Percentiles rank a stretch among this genome's conserved stretches.
These are phyloP conservation scores for Arxiozyma telluris DNA, from an alignment of 1,139 yeast genomes.

Conservation along the genomic window DNA sequence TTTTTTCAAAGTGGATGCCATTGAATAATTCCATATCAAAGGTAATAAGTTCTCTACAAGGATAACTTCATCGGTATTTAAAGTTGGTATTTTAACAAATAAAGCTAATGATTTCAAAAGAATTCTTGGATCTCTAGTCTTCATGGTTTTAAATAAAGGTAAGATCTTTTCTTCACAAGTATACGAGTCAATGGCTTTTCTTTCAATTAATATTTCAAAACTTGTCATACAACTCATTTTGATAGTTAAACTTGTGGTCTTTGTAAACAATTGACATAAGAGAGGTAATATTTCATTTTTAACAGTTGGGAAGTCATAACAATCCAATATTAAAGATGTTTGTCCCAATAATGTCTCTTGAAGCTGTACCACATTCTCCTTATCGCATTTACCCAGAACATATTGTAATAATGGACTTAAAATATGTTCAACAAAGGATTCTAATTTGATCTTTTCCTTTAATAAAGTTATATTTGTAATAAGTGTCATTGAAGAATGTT, in stretches of 20 bases:
- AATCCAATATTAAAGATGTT: slow-evolving; percentile 37
- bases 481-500: slow-evolving; percentile 44
- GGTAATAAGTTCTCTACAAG: slow-evolving; percentile 44
- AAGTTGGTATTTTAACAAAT: slow-evolving; percentile 38
- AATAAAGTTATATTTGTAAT: slow-evolving; percentile 50
- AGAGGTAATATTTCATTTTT: slow-evolving; percentile 68
- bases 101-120: slow-evolving; percentile 48
- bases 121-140: slow-evolving; percentile 67
- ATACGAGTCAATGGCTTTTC: slow-evolving; percentile 58
- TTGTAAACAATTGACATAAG: slow-evolving; percentile 62
- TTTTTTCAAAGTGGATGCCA: slow-evolving; percentile 38
- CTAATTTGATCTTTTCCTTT: slow-evolving; percentile 40
- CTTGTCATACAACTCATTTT: slow-evolving; percentile 63
- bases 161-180: slow-evolving; percentile 68
- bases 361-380: slow-evolving; percentile 30
- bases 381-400: slow-evolving; percentile 18
- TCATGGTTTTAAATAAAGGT: slow-evolving; percentile 65
- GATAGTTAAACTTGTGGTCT: slow-evolving; percentile 73
- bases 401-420: slow-evolving; percentile 27
- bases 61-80: slow-evolving; percentile 33
- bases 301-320: slow-evolving; percentile 61
- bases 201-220: slow-evolving; percentile 49
- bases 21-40: slow-evolving; percentile 39
- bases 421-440: slow-evolving; percentile 36
- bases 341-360: slow-evolving; percentile 52